Base-by-base conservation (phyloP, 148 eudicot species). In the Arctostaphylos glauca region DNA sequence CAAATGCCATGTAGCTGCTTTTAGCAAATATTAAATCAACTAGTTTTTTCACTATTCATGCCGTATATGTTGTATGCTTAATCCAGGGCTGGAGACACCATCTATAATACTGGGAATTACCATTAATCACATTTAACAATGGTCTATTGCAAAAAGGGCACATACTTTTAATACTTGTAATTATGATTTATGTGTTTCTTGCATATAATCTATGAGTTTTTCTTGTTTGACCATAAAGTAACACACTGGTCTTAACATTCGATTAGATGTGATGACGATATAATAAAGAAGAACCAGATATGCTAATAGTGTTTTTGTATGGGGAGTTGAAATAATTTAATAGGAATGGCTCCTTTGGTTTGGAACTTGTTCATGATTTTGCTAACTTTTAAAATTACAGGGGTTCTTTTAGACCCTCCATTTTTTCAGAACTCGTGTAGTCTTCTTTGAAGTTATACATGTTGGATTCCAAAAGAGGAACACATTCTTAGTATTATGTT, bases 251-350 rank as follows among this genome's bases (percentile, higher is more conserved):
- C 49, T 21, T 43, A 71, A 71, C 21, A 71, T 43, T 71, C 21
- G 41, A 41, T 43, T 0, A 70, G 13, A 43, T 70, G 38, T 41
- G 49, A 43, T 71, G 7, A 71, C 47, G 14, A 18, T 41, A 43
- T 10, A 71, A 71, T 74, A 9, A 44, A 75, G 9, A 47, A 9
- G n/a, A 12, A 12, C 18, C 14, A 9, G 43, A 66, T 66, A 25
- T 10, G 12, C 13, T 25, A 25, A 38, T 25, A 43, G 43, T 66
- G 43, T 25, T 44, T 54, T 54, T 72, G 56, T 74, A 16, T 59
- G 56, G 60, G 68, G 76, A 83, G 75, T 80, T 76, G n/a, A 64
- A 19, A 6, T 76, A 64, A 43, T 76, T 82, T 14, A n/a, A 62
- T 44, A 15, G 43, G 84, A 68, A 19, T 19, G 70, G 46, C 38